phyloP scores from a whole-genome alignment of 331 rosid species.

The Acacia pycnantha region DNA sequence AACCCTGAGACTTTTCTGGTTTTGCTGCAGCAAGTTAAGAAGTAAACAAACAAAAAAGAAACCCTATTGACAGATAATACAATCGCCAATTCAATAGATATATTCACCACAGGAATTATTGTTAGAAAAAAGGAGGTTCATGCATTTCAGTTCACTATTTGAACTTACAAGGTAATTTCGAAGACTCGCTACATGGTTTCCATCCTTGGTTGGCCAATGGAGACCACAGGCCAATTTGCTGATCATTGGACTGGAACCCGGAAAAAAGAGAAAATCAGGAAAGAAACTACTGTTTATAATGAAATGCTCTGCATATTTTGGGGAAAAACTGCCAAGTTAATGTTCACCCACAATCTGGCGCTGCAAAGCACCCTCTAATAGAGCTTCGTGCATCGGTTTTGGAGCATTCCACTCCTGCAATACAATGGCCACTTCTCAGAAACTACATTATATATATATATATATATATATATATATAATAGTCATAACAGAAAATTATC shows the following conservation, averaged over 20 bases:
- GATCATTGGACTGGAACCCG: slow-evolving; percentile 51
- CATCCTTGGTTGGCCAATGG: slow-evolving; percentile 81
- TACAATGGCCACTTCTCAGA: slow-evolving; percentile 3
- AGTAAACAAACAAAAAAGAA: slow-evolving; percentile 28
- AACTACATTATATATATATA: background rate
- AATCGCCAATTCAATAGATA: slow-evolving; percentile 7
- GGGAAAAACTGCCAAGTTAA: background rate
- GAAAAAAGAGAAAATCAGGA: background rate
- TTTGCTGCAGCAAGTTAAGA: slow-evolving; percentile 43
- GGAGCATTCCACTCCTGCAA: slow-evolving; percentile 96
- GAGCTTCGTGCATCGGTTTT: slow-evolving; percentile 56
- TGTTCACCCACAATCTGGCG: slow-evolving; percentile 48
- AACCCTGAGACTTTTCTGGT: slow-evolving; percentile 51
- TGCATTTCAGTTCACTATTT: background rate
- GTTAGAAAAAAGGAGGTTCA: background rate
- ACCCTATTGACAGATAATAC: background rate
- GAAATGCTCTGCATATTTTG: background rate
- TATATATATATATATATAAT: background rate
- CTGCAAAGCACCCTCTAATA: slow-evolving; percentile 68
- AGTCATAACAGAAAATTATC: background rate
- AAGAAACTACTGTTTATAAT: background rate
- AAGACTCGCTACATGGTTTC: slow-evolving; percentile 63
- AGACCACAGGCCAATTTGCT: slow-evolving; percentile 69
- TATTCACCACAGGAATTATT: background rate
- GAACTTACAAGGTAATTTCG: slow-evolving; percentile 60